Evolutionary conservation across 106 monocot genomes (phyloP), one percentile per base, ranked within the genome.

Genomic region (Dendrobium catenatum): DNA sequence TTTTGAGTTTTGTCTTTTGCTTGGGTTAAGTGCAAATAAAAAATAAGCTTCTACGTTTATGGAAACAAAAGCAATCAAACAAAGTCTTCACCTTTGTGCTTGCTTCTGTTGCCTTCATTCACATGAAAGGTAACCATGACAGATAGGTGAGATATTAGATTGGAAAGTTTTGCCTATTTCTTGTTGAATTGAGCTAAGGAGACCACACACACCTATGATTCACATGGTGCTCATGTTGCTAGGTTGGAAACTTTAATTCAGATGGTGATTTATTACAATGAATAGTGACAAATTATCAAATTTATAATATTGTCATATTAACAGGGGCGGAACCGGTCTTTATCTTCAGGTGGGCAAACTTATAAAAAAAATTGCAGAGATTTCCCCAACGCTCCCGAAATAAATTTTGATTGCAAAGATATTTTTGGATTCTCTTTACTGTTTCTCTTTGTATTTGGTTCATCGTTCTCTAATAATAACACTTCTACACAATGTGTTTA

Each of bases 171-270:
- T 74, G 2, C 48, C 49, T 26, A 49, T 46, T 48, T 49, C 42
- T 46, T 49, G 2, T 22, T 27, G 2, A 0, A 0, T 76, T 49
- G 10, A 1, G 9, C 13, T 24, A 49, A 48, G 76, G 76, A 37
- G 37, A 48, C 48, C 76, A 76, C 49, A 16, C n/a, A 76, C 17
- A 68, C 70, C 42, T 24, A 48, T 42, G 17, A 31, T 26, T 48
- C 80, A 59, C 72, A 80, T 27, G 72, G 22, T 59, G 10, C 79
- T 79, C 64, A 43, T 64, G 79, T 67, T 79, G 16, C 11, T 70
- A 51, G 80, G 46, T 72, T 47, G 51, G 72, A 72, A 80, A 70
- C 58, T 42, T 44, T 31, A 70, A 47, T 72, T 33, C 4, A 18
- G 17, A 79, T 31, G 46, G 22, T 27, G 55, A 6, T 77, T 64